Evolutionary conservation across 352 stramenopile species (phyloP).

Genomic region (Thalassiosira livingstoniorum): DNA sequence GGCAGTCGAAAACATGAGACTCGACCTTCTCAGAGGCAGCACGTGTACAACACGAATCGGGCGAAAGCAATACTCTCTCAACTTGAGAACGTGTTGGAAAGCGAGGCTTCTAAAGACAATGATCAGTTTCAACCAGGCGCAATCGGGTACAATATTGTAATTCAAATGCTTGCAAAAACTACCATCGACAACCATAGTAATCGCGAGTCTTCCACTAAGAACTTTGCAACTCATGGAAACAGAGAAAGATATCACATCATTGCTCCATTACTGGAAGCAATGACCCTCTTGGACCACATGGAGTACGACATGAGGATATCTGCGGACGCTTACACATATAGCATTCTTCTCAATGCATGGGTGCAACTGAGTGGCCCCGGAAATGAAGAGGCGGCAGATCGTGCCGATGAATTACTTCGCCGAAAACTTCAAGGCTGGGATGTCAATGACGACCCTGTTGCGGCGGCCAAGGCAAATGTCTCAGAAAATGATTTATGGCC

Average conservation of each 20-base stretch:
- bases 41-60: slow-evolving; percentile 47
- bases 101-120: slow-evolving; percentile 46
- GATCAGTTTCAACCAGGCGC: slow-evolving; percentile 32
- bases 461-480: not conserved
- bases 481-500: slow-evolving; percentile 50
- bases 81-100: slow-evolving; percentile 41
- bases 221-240: slow-evolving; percentile 18
- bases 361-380: slow-evolving; percentile 48
- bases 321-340: slow-evolving; percentile 65
- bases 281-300: slow-evolving; percentile 60
- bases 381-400: slow-evolving; percentile 57
- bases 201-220: slow-evolving; percentile 2
- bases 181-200: not conserved
- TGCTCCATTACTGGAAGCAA: slow-evolving; percentile 55
- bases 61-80: slow-evolving; percentile 49
- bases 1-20: too few relatives aligned
- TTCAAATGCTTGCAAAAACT: slow-evolving; percentile 37
- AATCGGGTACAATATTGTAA: slow-evolving; percentile 57
- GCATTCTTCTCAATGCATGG: slow-evolving; percentile 62
- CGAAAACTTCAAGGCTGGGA: slow-evolving; percentile 48
- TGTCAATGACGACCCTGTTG: slow-evolving; percentile 6
- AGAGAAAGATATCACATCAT: too few relatives aligned
- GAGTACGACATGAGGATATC: slow-evolving; percentile 49
- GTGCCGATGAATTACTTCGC: slow-evolving; percentile 54
- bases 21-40: slow-evolving; percentile 29